These are phyloP conservation scores for Rauvolfia tetraphylla DNA, from an alignment of 257 asterid species.

Conservation along the genomic window DNA sequence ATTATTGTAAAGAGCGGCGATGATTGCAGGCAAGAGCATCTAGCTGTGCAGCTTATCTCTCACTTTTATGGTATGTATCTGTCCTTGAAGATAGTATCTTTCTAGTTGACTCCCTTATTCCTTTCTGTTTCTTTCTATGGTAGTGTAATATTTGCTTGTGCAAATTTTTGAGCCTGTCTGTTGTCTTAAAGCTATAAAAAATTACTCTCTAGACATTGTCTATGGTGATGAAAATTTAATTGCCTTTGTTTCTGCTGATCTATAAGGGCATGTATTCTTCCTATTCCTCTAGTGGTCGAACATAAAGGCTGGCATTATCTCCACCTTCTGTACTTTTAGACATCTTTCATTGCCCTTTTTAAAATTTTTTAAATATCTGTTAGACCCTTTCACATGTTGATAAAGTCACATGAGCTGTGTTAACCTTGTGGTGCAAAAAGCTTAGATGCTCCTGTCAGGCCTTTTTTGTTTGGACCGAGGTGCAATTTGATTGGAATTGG, in stretches of 20 bases:
- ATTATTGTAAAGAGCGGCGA: slow-evolving; percentile 54
- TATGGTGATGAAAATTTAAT: neutral
- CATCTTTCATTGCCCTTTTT: neutral
- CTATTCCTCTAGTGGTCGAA: neutral
- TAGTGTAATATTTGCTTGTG: neutral
- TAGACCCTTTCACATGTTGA: neutral
- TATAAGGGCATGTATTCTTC: neutral
- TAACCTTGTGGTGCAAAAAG: neutral
- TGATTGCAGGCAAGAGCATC: slow-evolving; percentile 58
- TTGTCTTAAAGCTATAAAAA: neutral
- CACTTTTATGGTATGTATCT: slow-evolving; percentile 46
- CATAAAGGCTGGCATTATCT: neutral
- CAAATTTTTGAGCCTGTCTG: neutral
- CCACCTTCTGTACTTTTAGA: neutral
- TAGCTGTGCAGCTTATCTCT: slow-evolving; percentile 55
- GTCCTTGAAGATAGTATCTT: neutral
- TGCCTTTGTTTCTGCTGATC: neutral
- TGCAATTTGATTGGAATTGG: neutral
- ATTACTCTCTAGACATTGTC: neutral
- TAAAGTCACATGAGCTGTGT: neutral
- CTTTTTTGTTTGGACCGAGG: neutral
- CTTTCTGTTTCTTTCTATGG: neutral
- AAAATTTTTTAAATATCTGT: neutral
- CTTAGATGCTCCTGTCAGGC: neutral
- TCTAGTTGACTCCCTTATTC: neutral